Base-by-base conservation (phyloP, 164 flowering plant species). In the Platanus orientalis region DNA sequence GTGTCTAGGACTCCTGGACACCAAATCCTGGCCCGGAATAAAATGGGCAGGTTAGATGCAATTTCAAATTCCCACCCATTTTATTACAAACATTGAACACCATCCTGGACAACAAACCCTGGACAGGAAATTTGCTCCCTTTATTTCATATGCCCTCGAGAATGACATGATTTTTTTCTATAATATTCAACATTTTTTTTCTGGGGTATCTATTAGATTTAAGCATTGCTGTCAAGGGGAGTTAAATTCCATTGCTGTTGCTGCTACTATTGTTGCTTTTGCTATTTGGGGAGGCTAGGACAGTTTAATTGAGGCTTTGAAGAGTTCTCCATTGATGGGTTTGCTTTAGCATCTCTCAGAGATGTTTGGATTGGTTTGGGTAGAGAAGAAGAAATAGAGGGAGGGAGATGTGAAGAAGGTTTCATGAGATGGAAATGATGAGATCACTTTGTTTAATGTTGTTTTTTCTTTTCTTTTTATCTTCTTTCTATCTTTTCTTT, bases 191-290 rank as follows among this genome's bases (percentile, higher is more conserved):
- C n/a, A n/a, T n/a, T n/a, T n/a, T n/a, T n/a, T n/a, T n/a, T n/a
- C n/a, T n/a, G n/a, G n/a, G n/a, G n/a, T n/a, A n/a, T n/a, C n/a
- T n/a, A n/a, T n/a, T n/a, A n/a, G n/a, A n/a, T n/a, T n/a, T n/a
- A n/a, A n/a, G n/a, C n/a, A n/a, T 80, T 40, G 86, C 85, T 27
- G 85, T 76, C n/a, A 65, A 51, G 16, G 84, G 83, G 62, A 52
- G 79, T 71, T 79, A 78, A 32, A 62, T 42, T 65, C 75, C 71
- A 55, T 67, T 76, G 78, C 70, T 71, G 77, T 60, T 61, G 75
- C 54, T 73, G 68, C 63, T 73, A 65, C 67, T n/a, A n/a, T n/a
- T n/a, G n/a, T 71, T 72, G 48, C 78, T 77, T 71, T 72, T 74
- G 78, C 78, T 70, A 40, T 54, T 75, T 50, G 88, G 82, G 39